Evolutionary conservation across 768 basidiomycete genomes (phyloP).

Genomic region (Filobasidium floriforme): DNA sequence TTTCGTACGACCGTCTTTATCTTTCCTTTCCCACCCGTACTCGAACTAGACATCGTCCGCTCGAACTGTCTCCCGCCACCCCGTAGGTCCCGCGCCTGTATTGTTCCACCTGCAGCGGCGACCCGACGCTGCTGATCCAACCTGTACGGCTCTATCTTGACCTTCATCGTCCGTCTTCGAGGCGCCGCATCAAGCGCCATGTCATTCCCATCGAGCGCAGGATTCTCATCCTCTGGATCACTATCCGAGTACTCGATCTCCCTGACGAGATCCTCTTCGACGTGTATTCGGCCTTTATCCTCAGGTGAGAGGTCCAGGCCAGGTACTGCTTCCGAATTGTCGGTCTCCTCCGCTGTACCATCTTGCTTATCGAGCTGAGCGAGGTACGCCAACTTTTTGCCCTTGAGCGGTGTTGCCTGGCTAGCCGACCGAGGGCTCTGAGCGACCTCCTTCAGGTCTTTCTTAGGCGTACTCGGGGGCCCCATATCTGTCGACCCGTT

Average conservation of each 20-base stretch:
- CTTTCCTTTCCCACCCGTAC: neutral
- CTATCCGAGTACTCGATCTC: slow-evolving; percentile 6
- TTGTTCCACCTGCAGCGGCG: neutral
- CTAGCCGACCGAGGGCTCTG: neutral
- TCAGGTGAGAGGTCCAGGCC: neutral
- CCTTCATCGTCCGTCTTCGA: neutral
- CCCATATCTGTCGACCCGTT: neutral
- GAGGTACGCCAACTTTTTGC: slow-evolving; percentile 1
- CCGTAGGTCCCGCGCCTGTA: neutral
- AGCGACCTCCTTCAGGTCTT: neutral
- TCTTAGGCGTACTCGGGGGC: neutral
- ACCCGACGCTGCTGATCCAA: neutral
- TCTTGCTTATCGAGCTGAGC: neutral
- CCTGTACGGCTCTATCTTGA: slow-evolving; percentile 8
- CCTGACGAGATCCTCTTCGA: slow-evolving; percentile 8
- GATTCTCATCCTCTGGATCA: neutral
- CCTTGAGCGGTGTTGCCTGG: slow-evolving; percentile 4
- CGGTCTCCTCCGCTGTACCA: neutral
- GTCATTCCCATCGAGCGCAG: neutral
- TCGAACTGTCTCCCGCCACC: neutral
- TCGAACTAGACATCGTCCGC: slow-evolving; percentile 5
- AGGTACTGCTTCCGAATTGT: neutral
- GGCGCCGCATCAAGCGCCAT: neutral
- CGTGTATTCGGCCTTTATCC: neutral
- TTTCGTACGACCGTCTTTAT: slow-evolving; percentile 5